These are phyloP conservation scores for Coemansia sp. DNA, from an alignment of 192 early-diverging fungal species.

Conservation along the genomic window DNA sequence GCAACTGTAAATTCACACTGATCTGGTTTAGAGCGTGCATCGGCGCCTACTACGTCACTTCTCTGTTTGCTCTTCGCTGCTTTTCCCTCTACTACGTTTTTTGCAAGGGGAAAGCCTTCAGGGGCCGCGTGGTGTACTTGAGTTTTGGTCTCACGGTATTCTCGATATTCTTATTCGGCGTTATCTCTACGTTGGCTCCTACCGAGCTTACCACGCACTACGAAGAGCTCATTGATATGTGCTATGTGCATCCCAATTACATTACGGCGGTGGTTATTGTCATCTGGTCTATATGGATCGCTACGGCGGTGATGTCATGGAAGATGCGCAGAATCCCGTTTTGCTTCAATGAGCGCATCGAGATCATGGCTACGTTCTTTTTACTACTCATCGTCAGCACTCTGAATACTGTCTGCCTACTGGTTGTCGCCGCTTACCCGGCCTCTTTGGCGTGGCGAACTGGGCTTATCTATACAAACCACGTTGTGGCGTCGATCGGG, in stretches of 20 bases:
- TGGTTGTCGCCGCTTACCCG: constrained; percentile 30
- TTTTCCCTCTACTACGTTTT: constrained; percentile 47
- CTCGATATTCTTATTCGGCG: constrained; percentile 26
- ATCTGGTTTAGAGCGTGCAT: constrained; percentile 39
- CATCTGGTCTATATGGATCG: constrained; percentile 30
- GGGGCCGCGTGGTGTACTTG: constrained; percentile 5
- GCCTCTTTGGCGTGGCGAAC: constrained; percentile 40
- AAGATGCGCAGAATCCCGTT: constrained; percentile 39
- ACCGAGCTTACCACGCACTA: constrained; percentile 25
- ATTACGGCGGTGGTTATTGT: constrained; percentile 14
- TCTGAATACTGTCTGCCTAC: constrained; percentile 29
- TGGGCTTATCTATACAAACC: constrained; percentile 29
- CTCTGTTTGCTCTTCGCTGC: constrained; percentile 34
- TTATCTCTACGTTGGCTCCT: constrained; percentile 30
- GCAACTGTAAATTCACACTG: constrained; percentile 28
- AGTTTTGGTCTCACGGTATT: constrained; percentile 5
- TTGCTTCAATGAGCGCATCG: constrained; percentile 38
- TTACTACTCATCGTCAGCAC: constrained; percentile 18
- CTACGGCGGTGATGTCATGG: constrained; percentile 34
- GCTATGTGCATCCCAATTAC: constrained; percentile 16
- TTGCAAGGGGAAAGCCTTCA: constrained; percentile 31
- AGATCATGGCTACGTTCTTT: constrained; percentile 18
- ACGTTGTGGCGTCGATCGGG: constrained; percentile 24
- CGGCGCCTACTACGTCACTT: constrained; percentile 35
- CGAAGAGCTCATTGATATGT: constrained; percentile 35